phyloP scores from a whole-genome alignment of 75 land plant species.

The Larix kaempferi region DNA sequence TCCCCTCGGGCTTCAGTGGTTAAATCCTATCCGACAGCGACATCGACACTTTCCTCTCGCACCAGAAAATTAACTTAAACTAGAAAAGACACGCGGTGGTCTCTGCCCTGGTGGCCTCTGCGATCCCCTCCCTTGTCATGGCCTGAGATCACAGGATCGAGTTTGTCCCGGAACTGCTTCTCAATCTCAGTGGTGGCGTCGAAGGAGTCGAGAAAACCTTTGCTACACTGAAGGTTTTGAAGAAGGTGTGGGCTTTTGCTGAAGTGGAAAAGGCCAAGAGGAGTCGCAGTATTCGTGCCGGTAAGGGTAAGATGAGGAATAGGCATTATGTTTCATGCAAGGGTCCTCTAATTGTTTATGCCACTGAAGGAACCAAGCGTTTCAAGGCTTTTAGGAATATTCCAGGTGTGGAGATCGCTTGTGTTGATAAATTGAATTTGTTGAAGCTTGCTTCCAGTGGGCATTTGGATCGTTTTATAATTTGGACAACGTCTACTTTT shows the following conservation, averaged over 20 bases:
- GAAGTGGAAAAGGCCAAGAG: constrained; percentile 39
- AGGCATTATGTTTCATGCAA: constrained; percentile 35
- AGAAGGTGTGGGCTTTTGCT: constrained; percentile 47
- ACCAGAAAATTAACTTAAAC: too few species aligned
- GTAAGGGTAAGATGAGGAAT: constrained; percentile 68
- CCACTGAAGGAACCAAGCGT: constrained; percentile 24
- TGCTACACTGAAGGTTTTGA: constrained; percentile 48
- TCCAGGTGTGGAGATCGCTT: too few species aligned
- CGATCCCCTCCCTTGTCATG: constrained; percentile 49
- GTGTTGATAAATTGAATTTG: constrained; percentile 21
- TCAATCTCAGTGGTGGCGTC: constrained; percentile 36
- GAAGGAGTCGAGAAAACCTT: constrained; percentile 57
- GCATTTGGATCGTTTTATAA: constrained; percentile 2
- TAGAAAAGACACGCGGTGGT: too few species aligned
- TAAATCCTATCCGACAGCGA: too few species aligned
- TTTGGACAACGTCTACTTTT: constrained; percentile 7
- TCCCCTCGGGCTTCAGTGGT: too few species aligned
- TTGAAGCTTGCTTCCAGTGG: constrained; percentile 87
- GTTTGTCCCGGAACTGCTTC: constrained; percentile 50
- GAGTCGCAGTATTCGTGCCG: constrained; percentile 35
- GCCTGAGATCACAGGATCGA: constrained; percentile 59
- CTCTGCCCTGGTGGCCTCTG: constrained; percentile 48
- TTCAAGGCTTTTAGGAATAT: too few species aligned
- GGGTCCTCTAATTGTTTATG: constrained; percentile 17
- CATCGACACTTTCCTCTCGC: too few species aligned